Evolutionary conservation across 805 yeast species (phyloP), one percentile per base, ranked within the genome.

Genomic region (Ogataea pini): DNA sequence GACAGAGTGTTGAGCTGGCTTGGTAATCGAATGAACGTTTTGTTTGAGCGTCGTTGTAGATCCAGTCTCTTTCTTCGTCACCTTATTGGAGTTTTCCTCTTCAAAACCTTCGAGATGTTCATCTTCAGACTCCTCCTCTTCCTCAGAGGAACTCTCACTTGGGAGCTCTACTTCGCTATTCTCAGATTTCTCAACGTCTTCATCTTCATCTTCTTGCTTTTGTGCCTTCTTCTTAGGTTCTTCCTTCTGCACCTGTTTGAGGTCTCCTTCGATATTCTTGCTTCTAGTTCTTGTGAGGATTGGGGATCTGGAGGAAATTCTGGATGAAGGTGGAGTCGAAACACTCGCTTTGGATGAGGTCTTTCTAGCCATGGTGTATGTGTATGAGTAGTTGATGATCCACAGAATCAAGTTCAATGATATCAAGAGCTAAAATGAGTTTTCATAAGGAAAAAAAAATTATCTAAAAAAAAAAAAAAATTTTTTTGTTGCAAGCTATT

Each of bases 21-120:
- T 56, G 8, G 57, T 62, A 18, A 62, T 52, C 3, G 62, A 51
- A 39, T 62, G 65, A 9, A 58, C 56, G 12, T 50, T 46, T 34
- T 58, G 48, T 24, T 52, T 52, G 2, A 55, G 40, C 36, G 58
- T 51, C 7, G 47, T 49, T 13, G 51, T 36, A 34, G 38, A 18
- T 17, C 40, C 43, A 10, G 41, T 19, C 25, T 13, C 28, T 41
- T 31, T 29, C 29, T 41, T 31, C 19, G 20, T 12, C 25, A 14
- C 43, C 46, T 32, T 38, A 27, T 44, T 28, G 20, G n/a, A 17
- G 20, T 34, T 25, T 24, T 47, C 49, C 14, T 51, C 54, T 5
- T 48, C 61, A 34, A 58, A 51, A 3, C 59, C 62, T 38, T 48
- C 47, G 13, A 58, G 32, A 9, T 59, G 59, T 10, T 47, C 56